A percentile compares a stretch with the other conserved stretches of the same genome.
These are phyloP conservation scores for Conringia planisiliqua DNA, from an alignment of 345 rosid genomes.

Conservation along the genomic window DNA sequence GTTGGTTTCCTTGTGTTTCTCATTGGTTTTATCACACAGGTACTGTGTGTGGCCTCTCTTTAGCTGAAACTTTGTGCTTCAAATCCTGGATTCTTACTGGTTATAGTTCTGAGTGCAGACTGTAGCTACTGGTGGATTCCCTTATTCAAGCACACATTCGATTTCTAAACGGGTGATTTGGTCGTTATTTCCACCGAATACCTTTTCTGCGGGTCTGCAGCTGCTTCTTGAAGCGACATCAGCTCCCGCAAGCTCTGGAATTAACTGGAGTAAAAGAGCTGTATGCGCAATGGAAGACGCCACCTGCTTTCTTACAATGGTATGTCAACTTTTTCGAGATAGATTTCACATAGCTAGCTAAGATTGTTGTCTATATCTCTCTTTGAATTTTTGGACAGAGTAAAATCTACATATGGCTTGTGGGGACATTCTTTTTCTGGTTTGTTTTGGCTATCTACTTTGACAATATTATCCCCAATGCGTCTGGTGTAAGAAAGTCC, in stretches of 20 bases:
- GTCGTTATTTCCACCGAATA: slow-evolving; percentile 90
- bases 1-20: slow-evolving; percentile 77
- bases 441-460: slow-evolving; percentile 71
- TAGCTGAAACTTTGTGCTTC: neutral
- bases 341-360: neutral
- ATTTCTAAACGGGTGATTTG: slow-evolving; percentile 40
- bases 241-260: slow-evolving; percentile 52
- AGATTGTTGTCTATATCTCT: neutral
- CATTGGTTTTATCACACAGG: slow-evolving; percentile 78
- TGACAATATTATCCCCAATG: slow-evolving; percentile 80
- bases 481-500: slow-evolving; percentile 73
- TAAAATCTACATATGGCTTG: slow-evolving; percentile 63
- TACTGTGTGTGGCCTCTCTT: slow-evolving; percentile 30
- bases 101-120: slow-evolving; percentile 42
- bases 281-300: slow-evolving; percentile 39
- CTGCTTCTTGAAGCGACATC: slow-evolving; percentile 51
- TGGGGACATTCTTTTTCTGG: slow-evolving; percentile 59
- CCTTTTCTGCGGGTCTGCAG: slow-evolving; percentile 51
- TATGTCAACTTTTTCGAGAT: slow-evolving; percentile 33
- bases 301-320: slow-evolving; percentile 66
- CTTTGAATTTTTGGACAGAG: slow-evolving; percentile 52
- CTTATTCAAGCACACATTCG: slow-evolving; percentile 37
- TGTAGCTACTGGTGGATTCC: slow-evolving; percentile 49
- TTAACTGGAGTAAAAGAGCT: slow-evolving; percentile 69
- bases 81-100: slow-evolving; percentile 11